Percentiles rank a stretch among this genome's conserved stretches.
phyloP scores from a whole-genome alignment of 2,329 filamentous ascomycete species.

The Lojkania enalia region DNA sequence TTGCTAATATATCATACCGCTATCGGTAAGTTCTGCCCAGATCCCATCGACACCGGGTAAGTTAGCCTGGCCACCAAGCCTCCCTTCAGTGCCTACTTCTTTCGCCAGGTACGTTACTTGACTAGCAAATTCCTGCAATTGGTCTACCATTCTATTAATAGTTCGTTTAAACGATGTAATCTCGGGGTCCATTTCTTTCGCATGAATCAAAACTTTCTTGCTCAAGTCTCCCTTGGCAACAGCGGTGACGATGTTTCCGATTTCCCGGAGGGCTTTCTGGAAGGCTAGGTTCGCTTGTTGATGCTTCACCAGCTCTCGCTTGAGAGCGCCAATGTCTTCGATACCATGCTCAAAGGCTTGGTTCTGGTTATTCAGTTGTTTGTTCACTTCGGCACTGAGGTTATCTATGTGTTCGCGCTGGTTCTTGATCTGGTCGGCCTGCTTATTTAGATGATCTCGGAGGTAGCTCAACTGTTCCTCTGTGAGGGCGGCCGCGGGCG shows the following conservation, averaged over 20 bases:
- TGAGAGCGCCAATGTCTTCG: slow-evolving; percentile 85
- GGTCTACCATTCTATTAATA: slow-evolving; percentile 99
- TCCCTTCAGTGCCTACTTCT: slow-evolving; percentile 94
- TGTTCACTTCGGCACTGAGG: slow-evolving; percentile 81
- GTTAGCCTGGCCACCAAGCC: slow-evolving; percentile 89
- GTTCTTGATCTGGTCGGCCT: slow-evolving; percentile 86
- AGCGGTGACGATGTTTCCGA: slow-evolving; percentile 95
- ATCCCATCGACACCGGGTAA: slow-evolving; percentile 94
- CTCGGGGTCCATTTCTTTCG: slow-evolving; percentile 95
- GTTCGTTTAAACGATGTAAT: slow-evolving; percentile 97
- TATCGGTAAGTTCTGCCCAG: slow-evolving; percentile 88
- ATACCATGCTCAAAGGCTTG: slow-evolving; percentile 75
- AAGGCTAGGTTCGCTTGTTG: slow-evolving; percentile 98
- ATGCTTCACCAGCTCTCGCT: slow-evolving; percentile 93
- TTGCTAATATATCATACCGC: slow-evolving; percentile 46
- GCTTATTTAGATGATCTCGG: slow-evolving; percentile 88
- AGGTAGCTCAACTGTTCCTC: slow-evolving; percentile 84
- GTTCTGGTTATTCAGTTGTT: slow-evolving; percentile 84
- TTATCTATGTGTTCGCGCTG: slow-evolving; percentile 84
- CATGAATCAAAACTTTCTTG: slow-evolving; percentile 95
- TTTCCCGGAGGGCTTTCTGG: slow-evolving; percentile 94
- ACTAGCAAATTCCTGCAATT: slow-evolving; percentile 93
- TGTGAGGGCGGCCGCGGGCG: slow-evolving; percentile 62
- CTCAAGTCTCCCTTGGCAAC: slow-evolving; percentile 94
- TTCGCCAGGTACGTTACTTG: slow-evolving; percentile 93